Base-by-base conservation (phyloP, 108 stramenopile species). In the Nannochloropsis salina region DNA sequence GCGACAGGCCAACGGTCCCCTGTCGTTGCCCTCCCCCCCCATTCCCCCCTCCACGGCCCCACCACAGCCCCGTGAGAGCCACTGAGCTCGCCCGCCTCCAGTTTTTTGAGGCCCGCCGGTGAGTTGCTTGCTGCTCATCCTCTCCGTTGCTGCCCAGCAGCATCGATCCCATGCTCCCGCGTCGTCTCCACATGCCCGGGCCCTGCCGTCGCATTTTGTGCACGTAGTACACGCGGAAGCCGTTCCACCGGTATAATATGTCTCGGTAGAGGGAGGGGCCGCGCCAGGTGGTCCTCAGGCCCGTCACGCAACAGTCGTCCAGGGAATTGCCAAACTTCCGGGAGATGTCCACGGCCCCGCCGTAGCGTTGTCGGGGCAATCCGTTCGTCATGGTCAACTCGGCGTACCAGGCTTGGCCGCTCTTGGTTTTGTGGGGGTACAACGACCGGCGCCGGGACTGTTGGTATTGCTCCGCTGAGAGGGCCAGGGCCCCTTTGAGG, bases 291-390 rank as follows among this genome's bases (percentile, higher is more conserved):
- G 61, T 74, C 6, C 61, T 15, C 61, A 74, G 15, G 61, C 61
- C 61, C 61, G 8, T 74, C 61, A 74, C 15, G 61, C 61, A 74
- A 74, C 61, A 74, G 61, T 74, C 61, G 61, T 74, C 61, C 61
- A 74, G 8, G 61, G 20, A n/a, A 15, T 1, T 74, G 3, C 61
- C 61, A 6, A 74, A 74, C 8, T 74, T 74, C n/a, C 61, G 15
- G 4, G 61, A 74, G n/a, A n/a, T 74, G 8, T 74, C 61, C 61
- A 74, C 61, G 4, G 61, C 61, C 61, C 61, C 61, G 3, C 61
- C 61, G 61, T 74, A 74, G 4, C 61, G 15, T n/a, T 74, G 61
- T n/a, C 61, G 15, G 4, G 61, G 61, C 61, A 74, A n/a, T 15
- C 61, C 61, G 0, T 74, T 74, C 61, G 61, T 74, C 61, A 74